A percentile compares a stretch with the other conserved stretches of the same genome.
These are phyloP conservation scores for Vicia sativa DNA, from an alignment of 306 rosid genomes.

Conservation along the genomic window DNA sequence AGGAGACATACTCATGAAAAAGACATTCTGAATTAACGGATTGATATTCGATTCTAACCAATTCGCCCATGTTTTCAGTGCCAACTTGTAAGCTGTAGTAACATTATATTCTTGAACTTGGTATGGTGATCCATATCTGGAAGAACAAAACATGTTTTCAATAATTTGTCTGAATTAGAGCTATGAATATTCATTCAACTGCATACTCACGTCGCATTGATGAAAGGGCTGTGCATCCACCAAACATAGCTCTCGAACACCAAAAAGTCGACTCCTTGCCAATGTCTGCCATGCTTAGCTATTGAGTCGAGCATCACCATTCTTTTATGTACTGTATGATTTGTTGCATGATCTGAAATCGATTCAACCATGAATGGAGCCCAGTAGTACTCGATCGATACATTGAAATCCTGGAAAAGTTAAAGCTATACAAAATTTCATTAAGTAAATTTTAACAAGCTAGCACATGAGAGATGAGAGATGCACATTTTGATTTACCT, in stretches of 20 bases:
- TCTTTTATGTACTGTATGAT: conserved; percentile 72
- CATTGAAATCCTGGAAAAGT: conserved; percentile 68
- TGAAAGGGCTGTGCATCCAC: conserved; percentile 82
- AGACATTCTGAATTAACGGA: conserved; percentile 63
- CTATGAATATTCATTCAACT: conserved; percentile 8
- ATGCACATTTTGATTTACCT: conserved; percentile 47
- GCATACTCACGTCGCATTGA: conserved; percentile 75
- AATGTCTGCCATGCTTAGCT: conserved; percentile 74
- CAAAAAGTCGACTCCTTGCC: conserved; percentile 84
- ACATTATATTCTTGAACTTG: conserved; percentile 76
- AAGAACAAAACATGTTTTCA: conserved; percentile 3
- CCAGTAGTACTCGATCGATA: conserved; percentile 87
- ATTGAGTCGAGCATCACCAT: conserved; percentile 78
- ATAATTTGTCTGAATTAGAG: background rate
- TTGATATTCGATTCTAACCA: conserved; percentile 78
- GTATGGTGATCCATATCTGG: conserved; percentile 66
- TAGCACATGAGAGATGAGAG: background rate
- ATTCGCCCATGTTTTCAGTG: conserved; percentile 82
- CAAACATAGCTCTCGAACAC: conserved; percentile 93
- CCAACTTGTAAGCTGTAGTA: conserved; percentile 76
- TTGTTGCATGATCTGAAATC: conserved; percentile 87
- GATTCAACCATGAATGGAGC: conserved; percentile 92
- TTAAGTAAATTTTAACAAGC: too few relatives aligned
- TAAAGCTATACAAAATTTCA: conserved; percentile 25
- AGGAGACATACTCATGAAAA: conserved; percentile 93